Evolutionary conservation across 257 asterid genomes (phyloP).

Genomic region (Gentiana macrophylla): DNA sequence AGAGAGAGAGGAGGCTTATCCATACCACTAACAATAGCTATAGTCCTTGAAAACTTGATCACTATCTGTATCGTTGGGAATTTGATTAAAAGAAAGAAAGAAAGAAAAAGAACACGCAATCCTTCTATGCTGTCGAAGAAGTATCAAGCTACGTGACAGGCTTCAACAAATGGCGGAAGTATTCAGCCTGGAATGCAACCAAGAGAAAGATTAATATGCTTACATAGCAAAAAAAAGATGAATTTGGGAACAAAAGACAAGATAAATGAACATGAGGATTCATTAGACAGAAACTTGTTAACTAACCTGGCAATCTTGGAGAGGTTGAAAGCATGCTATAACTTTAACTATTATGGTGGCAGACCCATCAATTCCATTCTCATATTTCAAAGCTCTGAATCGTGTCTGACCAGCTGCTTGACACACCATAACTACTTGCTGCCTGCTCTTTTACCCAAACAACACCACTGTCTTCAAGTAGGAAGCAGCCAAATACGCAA

Average conservation of each 20-base stretch:
- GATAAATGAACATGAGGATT: constrained; percentile 2
- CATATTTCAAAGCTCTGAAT: constrained; percentile 94
- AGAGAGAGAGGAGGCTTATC: not conserved
- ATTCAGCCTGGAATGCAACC: constrained; percentile 73
- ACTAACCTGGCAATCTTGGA: constrained; percentile 95
- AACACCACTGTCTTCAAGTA: constrained; percentile 14
- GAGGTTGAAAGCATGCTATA: constrained; percentile 97
- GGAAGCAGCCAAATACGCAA: constrained; percentile 7
- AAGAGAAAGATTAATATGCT: constrained; percentile 14
- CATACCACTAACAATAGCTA: constrained; percentile 20
- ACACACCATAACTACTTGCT: constrained; percentile 91
- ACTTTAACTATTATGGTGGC: constrained; percentile 92
- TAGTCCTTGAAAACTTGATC: constrained; percentile 27
- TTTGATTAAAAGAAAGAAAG: constrained; percentile 23
- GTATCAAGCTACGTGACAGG: constrained; percentile 86
- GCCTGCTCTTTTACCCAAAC: constrained; percentile 42
- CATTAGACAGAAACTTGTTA: not conserved
- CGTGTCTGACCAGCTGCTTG: constrained; percentile 97
- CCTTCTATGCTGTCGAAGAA: constrained; percentile 34
- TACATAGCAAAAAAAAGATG: constrained; percentile 4
- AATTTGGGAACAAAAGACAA: constrained; percentile 1
- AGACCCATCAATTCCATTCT: constrained; percentile 75
- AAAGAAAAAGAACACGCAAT: constrained; percentile 39
- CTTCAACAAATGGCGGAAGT: constrained; percentile 82
- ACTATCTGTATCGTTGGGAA: constrained; percentile 32